phyloP scores from a whole-genome alignment of 768 basidiomycete species.

The Amanita subjunquillea region DNA sequence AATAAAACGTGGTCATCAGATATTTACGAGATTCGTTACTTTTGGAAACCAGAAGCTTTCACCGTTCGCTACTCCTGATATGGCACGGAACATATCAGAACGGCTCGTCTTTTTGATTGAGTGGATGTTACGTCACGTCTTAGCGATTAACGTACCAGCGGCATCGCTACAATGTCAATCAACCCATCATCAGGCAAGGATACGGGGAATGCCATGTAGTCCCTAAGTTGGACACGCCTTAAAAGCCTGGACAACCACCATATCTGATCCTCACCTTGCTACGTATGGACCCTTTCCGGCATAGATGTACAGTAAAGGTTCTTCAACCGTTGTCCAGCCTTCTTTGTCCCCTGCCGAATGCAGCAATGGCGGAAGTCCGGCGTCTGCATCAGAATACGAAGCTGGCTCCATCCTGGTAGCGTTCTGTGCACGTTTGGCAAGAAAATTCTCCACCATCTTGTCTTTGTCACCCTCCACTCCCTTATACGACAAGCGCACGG shows the following conservation, averaged over 20 bases:
- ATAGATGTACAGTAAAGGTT: slow-evolving; percentile 59
- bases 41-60: slow-evolving; percentile 49
- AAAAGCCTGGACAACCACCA: not conserved
- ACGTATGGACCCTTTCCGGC: slow-evolving; percentile 78
- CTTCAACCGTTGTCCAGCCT: slow-evolving; percentile 63
- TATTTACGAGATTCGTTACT: slow-evolving; percentile 20
- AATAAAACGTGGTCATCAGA: not conserved
- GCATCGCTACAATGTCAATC: slow-evolving; percentile 63
- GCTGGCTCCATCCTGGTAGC: not conserved
- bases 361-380: slow-evolving; percentile 29
- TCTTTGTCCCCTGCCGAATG: slow-evolving; percentile 34
- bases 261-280: slow-evolving; percentile 32
- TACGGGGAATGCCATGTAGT: slow-evolving; percentile 78
- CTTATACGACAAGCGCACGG: slow-evolving; percentile 62
- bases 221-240: slow-evolving; percentile 23
- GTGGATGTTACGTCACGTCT: not conserved
- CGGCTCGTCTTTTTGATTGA: not conserved
- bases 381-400: slow-evolving; percentile 8
- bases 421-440: slow-evolving; percentile 23
- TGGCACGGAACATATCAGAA: slow-evolving; percentile 13
- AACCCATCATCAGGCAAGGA: slow-evolving; percentile 71
- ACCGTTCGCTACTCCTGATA: slow-evolving; percentile 57
- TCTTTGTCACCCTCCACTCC: slow-evolving; percentile 60
- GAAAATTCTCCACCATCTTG: slow-evolving; percentile 50
- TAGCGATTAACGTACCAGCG: slow-evolving; percentile 33